Evolutionary conservation across 306 rosid genomes (phyloP), one percentile per base, ranked within the genome.

Genomic region (Quillaja saponaria): DNA sequence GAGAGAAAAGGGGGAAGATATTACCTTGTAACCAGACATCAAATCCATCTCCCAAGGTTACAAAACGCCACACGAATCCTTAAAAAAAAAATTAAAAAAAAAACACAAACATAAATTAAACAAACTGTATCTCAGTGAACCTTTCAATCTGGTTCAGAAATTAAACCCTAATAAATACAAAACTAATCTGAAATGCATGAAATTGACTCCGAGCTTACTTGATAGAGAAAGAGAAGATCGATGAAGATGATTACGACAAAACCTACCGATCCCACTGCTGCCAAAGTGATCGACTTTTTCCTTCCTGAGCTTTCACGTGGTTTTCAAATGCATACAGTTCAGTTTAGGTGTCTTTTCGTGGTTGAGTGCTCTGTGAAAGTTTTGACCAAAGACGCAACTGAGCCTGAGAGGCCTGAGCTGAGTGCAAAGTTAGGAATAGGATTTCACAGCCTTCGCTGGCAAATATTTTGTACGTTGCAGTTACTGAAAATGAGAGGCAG

Each of bases 11-110:
- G 48, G 25, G 50, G 8, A 54, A 37, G 48, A 10, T 39, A 8
- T 50, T 74, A 90, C 95, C 97, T 94, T 94, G 78, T 94, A 94
- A 61, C 97, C 87, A 78, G 96, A 89, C 64, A 85, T 82, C 84
- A 94, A 87, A 90, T 94, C 95, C 99, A 94, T 94, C 34, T 31
- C 68, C 76, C 58, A n/a, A 11, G 68, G 78, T 68, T 61, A 71
- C 45, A 53, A 50, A 69, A 14, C 28, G 55, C 49, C 15, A 8
- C 70, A 47, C 40, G 55, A 73, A 55, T 74, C 68, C 83, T 58
- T 49, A 45, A 62, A 53, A 55, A 49, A 45, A 28, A 46, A 18
- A 6, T 8, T 19, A 19, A 11, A 3, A 61, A 44, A 58, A 55
- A 49, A 47, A 63, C 8, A 18, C 35, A 16, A 7, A 25, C n/a